Evolutionary conservation across 2,329 filamentous ascomycete species (phyloP), one percentile per base, ranked within the genome.

Genomic region (Colletotrichum horii): DNA sequence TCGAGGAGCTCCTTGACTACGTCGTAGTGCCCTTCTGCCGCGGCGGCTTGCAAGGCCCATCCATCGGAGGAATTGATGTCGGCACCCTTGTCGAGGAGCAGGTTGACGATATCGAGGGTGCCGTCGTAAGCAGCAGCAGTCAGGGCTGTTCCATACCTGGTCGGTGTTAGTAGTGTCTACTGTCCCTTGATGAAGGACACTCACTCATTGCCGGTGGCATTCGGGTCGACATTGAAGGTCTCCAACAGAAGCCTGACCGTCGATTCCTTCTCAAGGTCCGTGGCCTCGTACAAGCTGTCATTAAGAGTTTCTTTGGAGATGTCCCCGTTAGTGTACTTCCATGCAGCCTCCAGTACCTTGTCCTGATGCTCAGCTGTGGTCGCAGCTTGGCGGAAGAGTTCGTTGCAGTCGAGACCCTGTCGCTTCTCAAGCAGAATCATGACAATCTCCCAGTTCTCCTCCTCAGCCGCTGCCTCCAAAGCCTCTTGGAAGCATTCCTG

Each of bases 111-210:
- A 4, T 74, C 61, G 6, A 76, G 58, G 83, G 79, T 85, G 2
- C 83, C 84, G 38, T 86, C 84, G 66, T 82, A 85, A 0, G 85
- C 83, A 24, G 85, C 81, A 22, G 85, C 85, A 8, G 85, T 86
- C 32, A 84, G 62, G 15, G 83, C 83, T 66, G 83, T 84, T 34
- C 83, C 83, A 19, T 82, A 84, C 55, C 82, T 84, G 30, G 56
- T 8, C 34, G 1, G 12, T 61, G 67, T 79, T 52, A 77, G 79
- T 34, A 55, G 11, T 24, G 9, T 15, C 22, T 12, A 6, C 5
- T 19, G 6, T 28, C 3, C 19, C 16, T 12, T 30, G 43, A 8
- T 16, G 26, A 36, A 24, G n/a, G 6, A 11, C 19, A 77, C 84
- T 79, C 80, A 86, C 84, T 83, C 81, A 72, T 81, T 74, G 2